phyloP scores from a whole-genome alignment of 345 rosid species.

The Eucalyptus tenuipes region DNA sequence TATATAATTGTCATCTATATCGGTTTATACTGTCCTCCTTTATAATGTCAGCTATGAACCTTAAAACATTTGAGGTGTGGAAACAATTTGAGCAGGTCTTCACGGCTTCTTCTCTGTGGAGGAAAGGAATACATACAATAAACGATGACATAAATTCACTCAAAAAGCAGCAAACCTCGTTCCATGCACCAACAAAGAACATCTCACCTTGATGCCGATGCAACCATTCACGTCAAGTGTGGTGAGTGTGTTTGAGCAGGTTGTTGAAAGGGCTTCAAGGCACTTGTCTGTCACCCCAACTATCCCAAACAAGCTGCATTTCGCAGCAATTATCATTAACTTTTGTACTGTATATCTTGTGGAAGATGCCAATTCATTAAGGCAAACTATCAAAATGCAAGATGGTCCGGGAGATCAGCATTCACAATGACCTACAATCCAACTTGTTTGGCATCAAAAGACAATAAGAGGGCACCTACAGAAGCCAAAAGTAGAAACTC shows the following conservation, averaged over 20 bases:
- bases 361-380: background rate
- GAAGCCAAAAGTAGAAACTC: background rate
- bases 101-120: slow-evolving; percentile 58
- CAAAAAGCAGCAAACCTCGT: background rate
- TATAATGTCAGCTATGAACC: slow-evolving; percentile 61
- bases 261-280: slow-evolving; percentile 59
- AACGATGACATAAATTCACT: background rate
- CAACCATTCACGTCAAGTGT: slow-evolving; percentile 96
- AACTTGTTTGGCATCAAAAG: background rate
- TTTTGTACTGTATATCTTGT: background rate
- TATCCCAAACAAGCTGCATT: slow-evolving; percentile 87
- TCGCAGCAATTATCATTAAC: background rate
- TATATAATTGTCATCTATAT: background rate
- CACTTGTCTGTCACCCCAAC: slow-evolving; percentile 83
- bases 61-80: slow-evolving; percentile 72
- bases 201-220: slow-evolving; percentile 62
- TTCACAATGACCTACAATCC: background rate
- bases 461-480: background rate
- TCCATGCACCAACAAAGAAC: background rate
- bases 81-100: slow-evolving; percentile 59
- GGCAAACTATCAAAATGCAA: background rate
- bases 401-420: background rate
- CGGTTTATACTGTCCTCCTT: background rate
- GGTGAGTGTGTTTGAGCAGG: slow-evolving; percentile 52
- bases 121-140: background rate